Base-by-base conservation (phyloP, 345 rosid species). In the Euphorbia lathyris region DNA sequence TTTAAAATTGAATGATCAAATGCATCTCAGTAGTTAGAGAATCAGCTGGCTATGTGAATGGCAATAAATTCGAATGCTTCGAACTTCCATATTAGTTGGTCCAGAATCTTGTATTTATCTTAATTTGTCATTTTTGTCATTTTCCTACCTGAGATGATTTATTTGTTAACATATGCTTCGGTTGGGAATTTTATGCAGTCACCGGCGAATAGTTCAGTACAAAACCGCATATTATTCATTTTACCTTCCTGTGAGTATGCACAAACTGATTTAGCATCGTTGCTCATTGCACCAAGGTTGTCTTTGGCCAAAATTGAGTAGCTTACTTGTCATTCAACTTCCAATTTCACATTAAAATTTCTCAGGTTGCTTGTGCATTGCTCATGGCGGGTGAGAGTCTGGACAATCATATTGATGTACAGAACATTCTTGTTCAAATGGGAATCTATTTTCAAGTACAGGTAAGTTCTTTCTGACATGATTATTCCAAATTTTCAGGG, bases 201-300 rank as follows among this genome's bases (percentile, higher is more conserved):
- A 82, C 73, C 70, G 71, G 25, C 71, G 77, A 59, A 82, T 82
- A 62, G 83, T 79, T 58, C 79, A 77, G 81, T 77, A 71, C 77
- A 82, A 82, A 72, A 79, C 86, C 22, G 81, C 86, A 63, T 82
- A 82, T 67, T 82, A 79, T 58, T 82, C 83, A 58, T 82, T 77
- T 65, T 82, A 79, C 63, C 86, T 82, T 52, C 79, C 83, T 43
- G 86, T 82, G 68, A 77, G 80, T 74, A 30, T 59, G 29, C 67
- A 27, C 42, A 36, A 4, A 38, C 52, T 55, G 50, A 56, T 47
- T 59, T 20, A 32, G 19, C 22, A 20, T 1, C 23, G 6, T 25
- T 52, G 30, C 27, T 52, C 26, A 10, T n/a, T 67, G 30, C 22
- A 11, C n/a, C 13, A 34, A 11, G 19, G 9, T 27, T 55, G 61